Evolutionary conservation across 2,329 filamentous ascomycete species (phyloP).

Genomic region (Epichloe hybrida): DNA sequence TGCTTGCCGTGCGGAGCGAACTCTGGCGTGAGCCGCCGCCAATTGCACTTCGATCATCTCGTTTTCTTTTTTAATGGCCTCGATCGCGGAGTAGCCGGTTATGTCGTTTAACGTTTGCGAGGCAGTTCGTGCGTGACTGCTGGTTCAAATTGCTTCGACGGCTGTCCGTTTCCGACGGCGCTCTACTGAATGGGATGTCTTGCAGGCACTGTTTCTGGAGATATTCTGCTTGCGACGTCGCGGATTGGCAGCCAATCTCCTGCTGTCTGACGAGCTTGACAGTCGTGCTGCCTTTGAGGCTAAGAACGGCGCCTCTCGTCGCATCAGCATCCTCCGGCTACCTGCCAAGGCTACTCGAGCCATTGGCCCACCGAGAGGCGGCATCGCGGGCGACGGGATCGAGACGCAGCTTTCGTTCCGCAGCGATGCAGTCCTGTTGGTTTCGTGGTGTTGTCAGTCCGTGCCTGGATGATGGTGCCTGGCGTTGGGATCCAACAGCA

Average conservation of each 20-base stretch:
- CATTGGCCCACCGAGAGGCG: constrained; percentile 20
- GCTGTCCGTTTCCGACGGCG: constrained; percentile 20
- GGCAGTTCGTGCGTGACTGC: too few species aligned
- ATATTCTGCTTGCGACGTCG: too few species aligned
- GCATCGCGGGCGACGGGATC: constrained; percentile 14
- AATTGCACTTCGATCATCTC: constrained; percentile 48
- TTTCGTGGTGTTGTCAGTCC: neutral
- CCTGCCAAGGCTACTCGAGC: constrained; percentile 18
- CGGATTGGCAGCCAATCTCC: too few species aligned
- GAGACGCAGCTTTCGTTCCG: neutral
- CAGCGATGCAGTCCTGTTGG: neutral
- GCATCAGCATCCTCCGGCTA: constrained; percentile 13
- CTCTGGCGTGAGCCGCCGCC: constrained; percentile 44
- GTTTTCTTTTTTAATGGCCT: constrained; percentile 71
- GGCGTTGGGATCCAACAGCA: neutral
- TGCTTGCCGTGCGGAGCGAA: constrained; percentile 56
- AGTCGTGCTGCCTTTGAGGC: neutral
- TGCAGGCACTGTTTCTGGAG: neutral
- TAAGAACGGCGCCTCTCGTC: constrained; percentile 1
- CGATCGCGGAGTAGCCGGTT: constrained; percentile 88
- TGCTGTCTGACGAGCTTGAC: neutral
- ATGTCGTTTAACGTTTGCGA: constrained; percentile 85
- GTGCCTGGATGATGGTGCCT: neutral
- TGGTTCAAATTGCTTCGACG: constrained; percentile 21
- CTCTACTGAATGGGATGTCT: constrained; percentile 7